phyloP scores from a whole-genome alignment of 148 eudicot species.

The Drosera capensis region DNA sequence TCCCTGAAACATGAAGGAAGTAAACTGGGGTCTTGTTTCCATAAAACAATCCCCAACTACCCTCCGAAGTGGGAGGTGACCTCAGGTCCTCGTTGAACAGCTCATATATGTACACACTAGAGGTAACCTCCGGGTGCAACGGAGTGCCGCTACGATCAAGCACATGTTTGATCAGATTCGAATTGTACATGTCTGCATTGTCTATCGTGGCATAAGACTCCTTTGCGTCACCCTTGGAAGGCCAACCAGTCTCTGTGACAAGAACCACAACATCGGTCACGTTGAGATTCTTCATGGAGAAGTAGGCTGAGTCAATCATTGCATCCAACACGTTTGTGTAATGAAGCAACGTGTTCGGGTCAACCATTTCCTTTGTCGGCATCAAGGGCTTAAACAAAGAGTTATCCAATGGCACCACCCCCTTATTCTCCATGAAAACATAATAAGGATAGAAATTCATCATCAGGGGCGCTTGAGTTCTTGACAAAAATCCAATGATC shows the following conservation, averaged over 20 bases:
- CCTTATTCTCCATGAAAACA: slow-evolving; percentile 85
- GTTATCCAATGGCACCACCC: slow-evolving; percentile 81
- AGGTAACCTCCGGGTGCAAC: slow-evolving; percentile 55
- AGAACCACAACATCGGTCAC: slow-evolving; percentile 53
- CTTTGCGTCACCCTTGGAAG: slow-evolving; percentile 69
- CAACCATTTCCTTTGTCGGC: slow-evolving; percentile 94
- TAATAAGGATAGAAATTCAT: slow-evolving; percentile 92
- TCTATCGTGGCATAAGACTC: slow-evolving; percentile 75
- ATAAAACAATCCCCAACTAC: slow-evolving; percentile 81
- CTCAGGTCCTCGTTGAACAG: slow-evolving; percentile 87
- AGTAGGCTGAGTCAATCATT: slow-evolving; percentile 79
- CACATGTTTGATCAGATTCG: slow-evolving; percentile 74
- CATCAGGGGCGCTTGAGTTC: slow-evolving; percentile 67
- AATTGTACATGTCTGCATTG: slow-evolving; percentile 71
- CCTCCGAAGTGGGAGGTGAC: slow-evolving; percentile 73
- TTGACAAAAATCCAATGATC: slow-evolving; percentile 53
- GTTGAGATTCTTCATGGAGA: slow-evolving; percentile 70
- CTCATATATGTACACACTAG: slow-evolving; percentile 73
- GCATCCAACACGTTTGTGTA: slow-evolving; percentile 86
- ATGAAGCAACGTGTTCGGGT: slow-evolving; percentile 80
- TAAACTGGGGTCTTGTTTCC: slow-evolving; percentile 62
- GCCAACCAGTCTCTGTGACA: slow-evolving; percentile 94
- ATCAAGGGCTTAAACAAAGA: slow-evolving; percentile 78
- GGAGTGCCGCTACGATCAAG: slow-evolving; percentile 58
- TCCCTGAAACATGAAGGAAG: slow-evolving; percentile 62